Base-by-base conservation (phyloP, 2,329 filamentous ascomycete genomes). In the Aspergillaceae sp. region DNA sequence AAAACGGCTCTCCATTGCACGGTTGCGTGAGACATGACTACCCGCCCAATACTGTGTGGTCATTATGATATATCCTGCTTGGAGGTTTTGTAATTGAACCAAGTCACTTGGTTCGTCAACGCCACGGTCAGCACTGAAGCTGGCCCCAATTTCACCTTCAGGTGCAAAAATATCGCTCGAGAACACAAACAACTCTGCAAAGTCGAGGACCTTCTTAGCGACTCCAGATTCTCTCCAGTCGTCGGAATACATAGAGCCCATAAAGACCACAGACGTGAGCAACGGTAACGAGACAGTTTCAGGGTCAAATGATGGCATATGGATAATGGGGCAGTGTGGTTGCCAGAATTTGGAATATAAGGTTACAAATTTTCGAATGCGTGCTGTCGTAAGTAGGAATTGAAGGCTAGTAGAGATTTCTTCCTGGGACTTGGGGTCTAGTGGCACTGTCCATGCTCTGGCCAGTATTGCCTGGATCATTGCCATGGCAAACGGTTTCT, bases 331-430 rank as follows among this genome's bases (percentile, higher is more conserved):
- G 45, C 66, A 70, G 45, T 69, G 71, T 2, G 64, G 64, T 32
- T 74, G 70, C 65, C 71, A 74, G 47, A 65, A 67, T 34, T 65
- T 64, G 46, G 73, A 73, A 45, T 72, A 74, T 3, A 71, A 55
- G 1, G 57, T 54, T 3, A 70, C 53, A 45, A 68, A 72, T 47
- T 66, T 71, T 9, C 62, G 61, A 30, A 73, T 70, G 28, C 64
- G 65, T 0, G 61, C 59, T 1, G 68, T 67, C 1, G 64, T 70
- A 30, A 73, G 57, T 7, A 73, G 51, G 40, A 63, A 70, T 29
- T 64, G 64, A 3, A 71, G 54, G 34, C 65, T 62, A 7, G 61
- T 54, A 4, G 65, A 65, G 9, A 73, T 55, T 41, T 69, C 66
- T 27, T 67, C 62, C 29, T 71, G 66, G 3, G 63, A 52, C 29